Conservation (phyloP, 2,329 filamentous ascomycete genomes). For the Monilinia vaccinii-corymbosi region DNA sequence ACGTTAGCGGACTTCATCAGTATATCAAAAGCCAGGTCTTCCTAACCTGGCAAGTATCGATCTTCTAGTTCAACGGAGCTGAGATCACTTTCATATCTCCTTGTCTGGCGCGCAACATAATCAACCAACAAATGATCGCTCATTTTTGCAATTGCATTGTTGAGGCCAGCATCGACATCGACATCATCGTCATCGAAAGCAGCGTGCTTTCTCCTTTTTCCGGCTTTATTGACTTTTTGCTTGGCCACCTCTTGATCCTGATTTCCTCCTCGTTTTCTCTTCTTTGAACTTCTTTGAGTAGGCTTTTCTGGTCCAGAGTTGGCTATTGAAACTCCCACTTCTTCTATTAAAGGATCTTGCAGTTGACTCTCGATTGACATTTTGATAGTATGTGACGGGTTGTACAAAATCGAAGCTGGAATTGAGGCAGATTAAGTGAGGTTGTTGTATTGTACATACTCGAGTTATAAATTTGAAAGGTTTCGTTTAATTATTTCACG, state of each 20-base stretch:
- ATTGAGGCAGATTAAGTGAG: neutral
- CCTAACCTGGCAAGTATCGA: constrained; percentile 64
- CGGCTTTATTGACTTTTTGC: constrained; percentile 28
- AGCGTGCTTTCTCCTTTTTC: constrained; percentile 40
- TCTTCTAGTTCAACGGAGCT: constrained; percentile 80
- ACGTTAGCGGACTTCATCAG: neutral
- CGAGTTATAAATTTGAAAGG: neutral
- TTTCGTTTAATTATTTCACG: neutral
- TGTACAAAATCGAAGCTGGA: neutral
- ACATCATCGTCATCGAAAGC: constrained; percentile 47
- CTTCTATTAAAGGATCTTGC: constrained; percentile 27
- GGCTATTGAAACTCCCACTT: constrained; percentile 17
- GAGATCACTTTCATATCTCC: constrained; percentile 69
- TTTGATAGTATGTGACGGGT: neutral
- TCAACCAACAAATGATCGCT: constrained; percentile 77
- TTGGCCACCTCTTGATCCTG: constrained; percentile 12
- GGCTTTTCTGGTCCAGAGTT: constrained; percentile 15
- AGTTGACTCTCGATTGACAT: constrained; percentile 24
- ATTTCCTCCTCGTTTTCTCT: constrained; percentile 25
- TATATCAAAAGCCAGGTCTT: neutral
- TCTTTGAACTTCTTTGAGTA: constrained; percentile 18
- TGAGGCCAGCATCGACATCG: constrained; percentile 65
- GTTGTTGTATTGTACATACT: neutral
- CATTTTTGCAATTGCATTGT: constrained; percentile 73
- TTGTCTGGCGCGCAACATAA: constrained; percentile 71